Evolutionary conservation across 768 basidiomycete species (phyloP), one percentile per base, ranked within the genome.

Genomic region (Galerina marginata): DNA sequence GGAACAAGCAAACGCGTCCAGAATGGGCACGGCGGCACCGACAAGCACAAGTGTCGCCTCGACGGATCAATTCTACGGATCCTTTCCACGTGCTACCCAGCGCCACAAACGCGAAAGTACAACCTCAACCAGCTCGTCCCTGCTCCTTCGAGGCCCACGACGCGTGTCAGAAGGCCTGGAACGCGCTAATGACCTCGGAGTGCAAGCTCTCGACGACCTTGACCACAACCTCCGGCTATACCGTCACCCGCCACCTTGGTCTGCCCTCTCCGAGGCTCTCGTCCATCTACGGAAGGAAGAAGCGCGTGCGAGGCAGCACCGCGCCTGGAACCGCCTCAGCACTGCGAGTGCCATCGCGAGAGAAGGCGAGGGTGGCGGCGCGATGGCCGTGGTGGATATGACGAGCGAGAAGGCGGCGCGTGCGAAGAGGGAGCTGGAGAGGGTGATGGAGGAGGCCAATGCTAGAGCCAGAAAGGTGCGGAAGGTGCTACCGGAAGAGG

Each of bases 201-300:
- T 33, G 29, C 29, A 33, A 33, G 29, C 29, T 61, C 48, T 54
- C 39, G 74, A 76, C 52, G 54, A 61, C 9, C 55, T 56, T 33
- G 29, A 33, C 29, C 29, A 3, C 29, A 33, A 33, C 29, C 68
- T 78, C 25, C 74, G 74, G 67, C 74, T 80, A 15, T 77, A 71
- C 61, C 77, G 79, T 14, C 58, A 61, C 6, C 79, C 79, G 7
- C 79, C 79, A 1, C 68, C 75, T 9, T 80, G 78, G 77, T 67
- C 56, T 50, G 54, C 58, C 1, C 62, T 79, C 23, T 67, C 69
- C 11, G 66, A 61, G 2, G 60, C 67, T 4, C 20, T 66, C 12
- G 15, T 15, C 36, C 12, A 39, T 33, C 4, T 11, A 33, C 52
- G 45, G 23, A 50, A 58, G 40, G 51, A 57, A 14, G 53, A 45